Evolutionary conservation across 352 stramenopile species (phyloP), one percentile per base, ranked within the genome.

Genomic region (Halophytophthora polymorphica): DNA sequence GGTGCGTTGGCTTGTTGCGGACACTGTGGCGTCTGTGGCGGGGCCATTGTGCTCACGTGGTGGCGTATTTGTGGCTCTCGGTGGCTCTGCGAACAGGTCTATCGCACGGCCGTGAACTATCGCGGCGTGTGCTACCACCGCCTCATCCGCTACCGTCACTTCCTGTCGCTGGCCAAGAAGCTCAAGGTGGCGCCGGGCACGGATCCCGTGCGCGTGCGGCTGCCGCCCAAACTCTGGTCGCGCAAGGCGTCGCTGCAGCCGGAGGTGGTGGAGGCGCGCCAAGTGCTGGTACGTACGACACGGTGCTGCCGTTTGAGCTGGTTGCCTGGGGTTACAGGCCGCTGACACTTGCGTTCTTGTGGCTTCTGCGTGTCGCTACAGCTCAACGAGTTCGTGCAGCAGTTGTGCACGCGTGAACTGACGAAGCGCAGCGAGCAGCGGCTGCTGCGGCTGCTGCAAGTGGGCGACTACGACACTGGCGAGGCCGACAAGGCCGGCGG

Each of bases 361-460:
- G 33, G 23, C 2, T 44, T 43, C 1, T 53, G 28, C 22, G 11
- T 22, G 39, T 8, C 47, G 5, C 25, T 56, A 47, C 36, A 86
- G 73, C 50, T 89, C 6, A 85, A 90, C 42, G 77, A 92, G 42
- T 90, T 71, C 46, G 89, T 92, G 73, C 67, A 76, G 23, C 65
- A 82, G 31, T 52, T 88, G 28, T 73, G 52, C 33, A 56, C 45
- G 12, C 61, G 56, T 19, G 58, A 82, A 15, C 49, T 92, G 45
- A 72, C 74, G 12, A 45, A 63, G 12, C 39, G 49, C 8, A 77
- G 58, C 23, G 65, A 84, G 12, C 58, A 86, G 34, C 51, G 51
- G n/a, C 53, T 92, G 3, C 40, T 82, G 41, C 72, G 82, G 42
- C 41, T 91, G 35, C 61, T 91, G 42, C 67, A 81, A 41, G 68